Evolutionary conservation across 768 basidiomycete genomes (phyloP), one percentile per base, ranked within the genome.

Genomic region (Hygrophorus pudorinus): DNA sequence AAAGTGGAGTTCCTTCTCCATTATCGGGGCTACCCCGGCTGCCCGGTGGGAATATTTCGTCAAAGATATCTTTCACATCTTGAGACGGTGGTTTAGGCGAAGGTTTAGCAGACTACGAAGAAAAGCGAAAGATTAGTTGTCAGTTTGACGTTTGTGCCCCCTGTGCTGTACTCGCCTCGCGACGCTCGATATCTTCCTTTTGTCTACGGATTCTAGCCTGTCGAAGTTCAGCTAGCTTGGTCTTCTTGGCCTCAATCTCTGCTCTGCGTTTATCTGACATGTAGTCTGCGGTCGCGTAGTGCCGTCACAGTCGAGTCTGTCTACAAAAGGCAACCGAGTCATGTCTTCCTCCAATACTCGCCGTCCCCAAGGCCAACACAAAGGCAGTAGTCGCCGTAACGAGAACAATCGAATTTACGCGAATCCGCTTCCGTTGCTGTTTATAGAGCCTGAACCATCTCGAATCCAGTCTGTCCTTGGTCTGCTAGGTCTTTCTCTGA

Each of bases 211-310:
- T 79, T 36, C 90, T 75, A 4, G 82, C 84, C 59, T 82, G 76
- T 44, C 86, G 72, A 30, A 96, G 71, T 50, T 89, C 88, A 40
- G 79, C 87, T 28, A 97, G 79, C 62, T 90, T 92, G 9, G 79
- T 78, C 49, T 82, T 70, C 65, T 97, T 98, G 18, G 82, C 86
- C 61, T 91, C 90, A 48, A 97, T 85, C 65, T 96, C 92, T 56
- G 81, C 80, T 57, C 87, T 67, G 39, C 89, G 73, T 63, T 75
- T 75, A 53, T 81, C 77, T 43, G 82, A 79, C 65, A 67, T 71
- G 24, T 24, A 7, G 24, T 24, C 7, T 24, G 7, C 24, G 24
- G 24, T 24, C 24, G 7, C 24, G 32, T 41, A 40, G 27, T 40
- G 40, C 14, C n/a, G 21, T n/a, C n/a, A n/a, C n/a, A 40, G 40